phyloP scores from a whole-genome alignment of 2,329 filamentous ascomycete species.

The Botrytis fragariae region DNA sequence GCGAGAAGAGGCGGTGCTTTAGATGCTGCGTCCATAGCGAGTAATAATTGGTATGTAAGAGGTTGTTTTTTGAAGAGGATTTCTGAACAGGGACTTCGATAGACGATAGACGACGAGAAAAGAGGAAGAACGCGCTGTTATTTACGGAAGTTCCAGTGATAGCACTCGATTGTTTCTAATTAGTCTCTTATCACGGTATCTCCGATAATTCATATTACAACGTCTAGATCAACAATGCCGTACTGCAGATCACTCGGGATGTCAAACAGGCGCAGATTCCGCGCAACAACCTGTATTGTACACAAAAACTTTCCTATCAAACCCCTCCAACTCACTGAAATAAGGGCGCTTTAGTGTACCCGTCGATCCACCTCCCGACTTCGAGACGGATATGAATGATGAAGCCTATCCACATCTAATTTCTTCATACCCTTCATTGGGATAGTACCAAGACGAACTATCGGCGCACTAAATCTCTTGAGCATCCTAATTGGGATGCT shows the following conservation, averaged over 20 bases:
- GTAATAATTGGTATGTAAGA: neutral
- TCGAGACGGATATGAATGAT: neutral
- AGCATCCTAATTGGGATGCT: neutral
- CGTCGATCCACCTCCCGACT: neutral
- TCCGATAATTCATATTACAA: neutral
- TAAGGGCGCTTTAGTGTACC: neutral
- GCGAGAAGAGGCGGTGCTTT: slow-evolving; percentile 14
- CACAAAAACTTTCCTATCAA: neutral
- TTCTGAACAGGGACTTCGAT: neutral
- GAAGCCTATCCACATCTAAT: slow-evolving; percentile 2
- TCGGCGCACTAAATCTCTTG: neutral
- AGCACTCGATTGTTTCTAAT: neutral
- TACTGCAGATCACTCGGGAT: neutral
- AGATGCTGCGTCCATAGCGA: slow-evolving; percentile 4
- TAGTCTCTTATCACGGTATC: neutral
- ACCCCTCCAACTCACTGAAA: neutral
- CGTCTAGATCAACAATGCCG: neutral
- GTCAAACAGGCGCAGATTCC: neutral
- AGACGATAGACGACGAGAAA: neutral
- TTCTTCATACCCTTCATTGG: neutral
- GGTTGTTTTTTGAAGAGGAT: neutral
- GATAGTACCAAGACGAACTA: neutral
- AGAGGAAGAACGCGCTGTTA: neutral
- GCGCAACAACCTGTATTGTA: neutral
- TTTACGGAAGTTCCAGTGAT: neutral